Conservation (phyloP, 2,329 filamentous ascomycete genomes). For the Alternaria infectoria region DNA sequence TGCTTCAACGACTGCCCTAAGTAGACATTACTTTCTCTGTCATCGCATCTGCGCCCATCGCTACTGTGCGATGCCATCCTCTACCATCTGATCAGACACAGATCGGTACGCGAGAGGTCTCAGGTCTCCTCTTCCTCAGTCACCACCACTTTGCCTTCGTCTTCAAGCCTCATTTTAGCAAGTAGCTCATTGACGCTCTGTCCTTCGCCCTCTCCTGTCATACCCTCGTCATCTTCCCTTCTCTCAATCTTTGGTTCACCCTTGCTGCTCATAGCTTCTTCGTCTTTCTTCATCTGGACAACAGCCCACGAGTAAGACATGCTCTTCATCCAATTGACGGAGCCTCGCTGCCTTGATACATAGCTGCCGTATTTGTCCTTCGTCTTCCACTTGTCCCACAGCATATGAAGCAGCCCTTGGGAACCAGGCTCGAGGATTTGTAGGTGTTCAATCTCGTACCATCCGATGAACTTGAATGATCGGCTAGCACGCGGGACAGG, state of each 20-base stretch:
- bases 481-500: not conserved
- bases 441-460: not conserved
- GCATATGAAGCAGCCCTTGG: not conserved
- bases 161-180: not conserved
- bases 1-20: not conserved
- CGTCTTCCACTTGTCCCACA: not conserved
- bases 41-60: not conserved
- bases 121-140: not conserved
- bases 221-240: not conserved
- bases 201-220: not conserved
- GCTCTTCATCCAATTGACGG: not conserved
- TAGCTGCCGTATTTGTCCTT: not conserved
- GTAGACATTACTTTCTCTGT: rapidly evolving
- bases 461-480: not conserved
- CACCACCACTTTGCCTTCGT: not conserved
- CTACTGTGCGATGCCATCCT: not conserved
- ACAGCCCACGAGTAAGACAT: not conserved
- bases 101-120: not conserved
- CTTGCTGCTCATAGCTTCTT: not conserved
- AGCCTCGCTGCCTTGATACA: not conserved
- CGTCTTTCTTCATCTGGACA: not conserved
- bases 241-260: not conserved
- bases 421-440: not conserved
- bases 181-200: not conserved
- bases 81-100: not conserved